Evolutionary conservation across 768 basidiomycete genomes (phyloP).

Genomic region (Auriscalpium orientale): DNA sequence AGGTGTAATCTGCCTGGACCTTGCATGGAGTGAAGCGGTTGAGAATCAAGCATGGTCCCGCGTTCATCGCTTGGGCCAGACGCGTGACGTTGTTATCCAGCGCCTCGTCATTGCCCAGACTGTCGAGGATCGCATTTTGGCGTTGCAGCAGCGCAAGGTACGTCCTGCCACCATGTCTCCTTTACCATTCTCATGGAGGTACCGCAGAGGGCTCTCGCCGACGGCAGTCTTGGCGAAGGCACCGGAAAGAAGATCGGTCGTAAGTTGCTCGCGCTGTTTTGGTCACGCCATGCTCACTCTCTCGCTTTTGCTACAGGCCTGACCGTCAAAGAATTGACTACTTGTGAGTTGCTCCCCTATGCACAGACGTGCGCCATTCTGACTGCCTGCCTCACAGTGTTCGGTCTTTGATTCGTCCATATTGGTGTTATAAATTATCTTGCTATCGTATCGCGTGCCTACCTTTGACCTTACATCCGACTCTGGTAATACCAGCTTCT

Average conservation of each 20-base stretch:
- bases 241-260: constrained; percentile 49
- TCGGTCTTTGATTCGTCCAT: too few relatives aligned
- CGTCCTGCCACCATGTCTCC: neutral
- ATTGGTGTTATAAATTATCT: too few relatives aligned
- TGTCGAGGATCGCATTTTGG: constrained; percentile 65
- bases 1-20: constrained; percentile 52
- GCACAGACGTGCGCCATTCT: too few relatives aligned
- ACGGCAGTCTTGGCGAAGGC: constrained; percentile 45
- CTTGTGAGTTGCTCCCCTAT: neutral
- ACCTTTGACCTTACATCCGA: too few relatives aligned
- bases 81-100: constrained; percentile 40
- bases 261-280: constrained; percentile 22
- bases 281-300: neutral
- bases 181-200: neutral
- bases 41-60: constrained; percentile 57
- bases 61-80: constrained; percentile 35
- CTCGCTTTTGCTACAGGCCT: neutral
- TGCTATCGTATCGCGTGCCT: too few relatives aligned
- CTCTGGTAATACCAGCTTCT: too few relatives aligned
- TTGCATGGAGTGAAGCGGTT: constrained; percentile 58
- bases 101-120: constrained; percentile 53
- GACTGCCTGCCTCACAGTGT: too few relatives aligned
- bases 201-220: neutral
- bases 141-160: constrained; percentile 55
- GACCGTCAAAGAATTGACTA: neutral